Percentiles rank a stretch among this genome's conserved stretches.
Conservation (phyloP, 2,329 filamentous ascomycete genomes). For the Tothia fuscella region DNA sequence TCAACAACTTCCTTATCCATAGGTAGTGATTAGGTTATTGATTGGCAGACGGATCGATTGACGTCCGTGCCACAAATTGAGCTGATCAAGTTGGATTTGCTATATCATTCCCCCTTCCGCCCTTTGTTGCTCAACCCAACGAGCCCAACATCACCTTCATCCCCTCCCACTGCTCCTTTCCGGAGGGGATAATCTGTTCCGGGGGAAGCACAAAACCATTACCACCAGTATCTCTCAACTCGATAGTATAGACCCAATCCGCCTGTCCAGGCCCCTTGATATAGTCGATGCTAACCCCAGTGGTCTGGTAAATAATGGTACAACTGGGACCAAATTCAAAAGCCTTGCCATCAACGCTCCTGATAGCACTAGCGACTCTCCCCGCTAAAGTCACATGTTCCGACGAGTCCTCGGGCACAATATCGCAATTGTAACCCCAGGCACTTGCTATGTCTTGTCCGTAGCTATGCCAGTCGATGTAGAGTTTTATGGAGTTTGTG, state of each 20-base stretch:
- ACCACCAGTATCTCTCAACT: conserved; percentile 37
- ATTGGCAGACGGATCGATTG: too few relatives aligned
- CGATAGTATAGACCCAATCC: conserved; percentile 36
- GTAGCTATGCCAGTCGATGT: conserved; percentile 55
- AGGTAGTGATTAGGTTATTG: too few relatives aligned
- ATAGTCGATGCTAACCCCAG: conserved; percentile 34
- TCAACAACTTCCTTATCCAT: too few relatives aligned
- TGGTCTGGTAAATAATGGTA: conserved; percentile 48
- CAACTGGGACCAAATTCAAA: conserved; percentile 40
- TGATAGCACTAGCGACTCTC: conserved; percentile 40
- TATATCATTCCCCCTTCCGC: too few relatives aligned
- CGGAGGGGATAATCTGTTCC: conserved; percentile 35
- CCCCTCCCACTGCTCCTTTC: conserved; percentile 35
- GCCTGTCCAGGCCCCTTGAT: conserved; percentile 30
- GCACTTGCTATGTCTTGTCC: conserved; percentile 46
- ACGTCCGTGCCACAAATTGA: too few relatives aligned
- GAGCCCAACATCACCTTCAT: conserved; percentile 2
- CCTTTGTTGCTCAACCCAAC: too few relatives aligned
- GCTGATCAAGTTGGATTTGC: too few relatives aligned
- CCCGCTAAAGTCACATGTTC: conserved; percentile 39
- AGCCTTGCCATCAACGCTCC: conserved; percentile 39
- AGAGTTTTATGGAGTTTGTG: conserved; percentile 44
- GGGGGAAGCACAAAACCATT: conserved; percentile 40
- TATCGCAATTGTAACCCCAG: conserved; percentile 48
- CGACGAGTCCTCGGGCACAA: conserved; percentile 33